Evolutionary conservation across 129 eudicot genomes (phyloP), one percentile per base, ranked within the genome.

Genomic region (Artemisia tridentata): DNA sequence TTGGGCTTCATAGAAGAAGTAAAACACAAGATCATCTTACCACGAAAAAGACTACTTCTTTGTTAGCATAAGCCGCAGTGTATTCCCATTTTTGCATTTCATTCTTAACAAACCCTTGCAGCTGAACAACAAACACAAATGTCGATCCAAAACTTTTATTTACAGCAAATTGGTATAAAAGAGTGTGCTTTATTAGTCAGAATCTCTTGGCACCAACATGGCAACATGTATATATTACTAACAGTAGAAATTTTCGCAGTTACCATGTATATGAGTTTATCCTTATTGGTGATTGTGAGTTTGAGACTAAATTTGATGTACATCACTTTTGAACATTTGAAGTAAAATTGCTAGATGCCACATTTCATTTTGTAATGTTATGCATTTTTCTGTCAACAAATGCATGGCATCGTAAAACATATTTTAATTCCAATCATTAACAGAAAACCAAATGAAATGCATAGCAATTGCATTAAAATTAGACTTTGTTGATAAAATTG

Each of bases 1-100:
- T 7, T 9, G 13, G 7, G 7, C 15, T 59, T 59, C 43, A 38
- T 25, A 59, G 38, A 59, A 63, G 17, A 19, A 16, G 3, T 14
- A 63, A 47, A 65, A 16, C 21, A 65, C 55, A 13, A 55, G 43
- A 54, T 65, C 65, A 63, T 62, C 88, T 38, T 83, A 89, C 98
- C 95, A 89, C 71, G 49, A 92, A 80, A 69, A 92, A 92, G 38
- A 92, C 90, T 45, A 86, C 89, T 83, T 92, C 98, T 25, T 80
- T 72, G 63, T 88, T 84, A 62, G 97, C 89, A 65, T 79, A 81
- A 64, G 79, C 78, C 51, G 87, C 86, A 41, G 91, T 86, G 19
- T 80, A 67, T 65, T 87, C 82, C 75, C 84, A 75, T 75, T 74
- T 84, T 62, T 79, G 77, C 91, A 92, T 81, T 60, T 86, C 82